Base-by-base conservation (phyloP, 2,329 filamentous ascomycete species). In the Chaetoscypha palmicola region DNA sequence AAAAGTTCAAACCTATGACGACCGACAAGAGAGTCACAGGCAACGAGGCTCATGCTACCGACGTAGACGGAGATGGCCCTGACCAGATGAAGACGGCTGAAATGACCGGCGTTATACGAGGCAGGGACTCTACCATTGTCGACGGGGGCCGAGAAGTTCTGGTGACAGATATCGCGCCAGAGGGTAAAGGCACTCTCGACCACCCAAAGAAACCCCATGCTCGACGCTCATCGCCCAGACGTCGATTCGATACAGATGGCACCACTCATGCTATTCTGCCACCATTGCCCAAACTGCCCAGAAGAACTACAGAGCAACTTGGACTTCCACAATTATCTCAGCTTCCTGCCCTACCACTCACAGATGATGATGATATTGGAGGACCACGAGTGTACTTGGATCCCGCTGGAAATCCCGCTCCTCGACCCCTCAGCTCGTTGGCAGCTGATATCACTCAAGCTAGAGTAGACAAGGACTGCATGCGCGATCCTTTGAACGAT, bases 401-500 rank as follows among this genome's bases (percentile, higher is more conserved):
- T 39, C 66, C 71, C 22, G 67, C 67, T 12, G 75, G 74, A 22
- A 74, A 73, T 32, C 67, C 71, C 9, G 62, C 63, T 20, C 64
- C 66, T 19, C 55, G 58, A 40, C 51, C 64, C 17, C 65, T 76
- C 41, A 74, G 79, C 64, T 71, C 72, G 7, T 63, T 78, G 52
- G 68, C 76, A 38, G 68, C 80, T 7, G 86, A 92, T 45, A 81
- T 97, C 56, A 77, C 77, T 46, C 76, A 74, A 16, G 86, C 88
- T 0, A 69, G 77, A 24, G 77, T 98, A 20, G 80, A 87, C 50
- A 86, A 90, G 56, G 86, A 97, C 62, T 97, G 91, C 66, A 98
- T 98, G 89, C 77, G 75, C 12, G 92, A 98, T 64, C 92, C 94
- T 0, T 67, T 98, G 31, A 81, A 83, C 46, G 76, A 87, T 42